Conservation (phyloP, 2,329 filamentous ascomycete species). For the Cercospora beticola region DNA sequence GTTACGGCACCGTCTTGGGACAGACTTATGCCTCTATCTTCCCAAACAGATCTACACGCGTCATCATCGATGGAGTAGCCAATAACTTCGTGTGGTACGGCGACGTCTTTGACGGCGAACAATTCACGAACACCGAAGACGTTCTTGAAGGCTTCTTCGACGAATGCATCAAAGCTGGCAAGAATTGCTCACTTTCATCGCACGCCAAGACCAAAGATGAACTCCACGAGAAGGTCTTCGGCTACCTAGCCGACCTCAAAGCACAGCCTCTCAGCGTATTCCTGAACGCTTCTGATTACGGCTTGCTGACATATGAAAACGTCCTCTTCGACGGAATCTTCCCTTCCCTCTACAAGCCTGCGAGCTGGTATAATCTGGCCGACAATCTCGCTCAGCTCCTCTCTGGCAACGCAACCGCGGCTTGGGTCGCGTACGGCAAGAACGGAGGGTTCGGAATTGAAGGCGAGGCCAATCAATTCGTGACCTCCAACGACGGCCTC, state of each 20-base stretch:
- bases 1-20: slow-evolving; percentile 49
- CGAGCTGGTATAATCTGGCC: slow-evolving; percentile 25
- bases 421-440: slow-evolving; percentile 22
- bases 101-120: slow-evolving; percentile 49
- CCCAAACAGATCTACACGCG: slow-evolving; percentile 44
- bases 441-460: slow-evolving; percentile 21
- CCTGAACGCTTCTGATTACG: slow-evolving; percentile 25
- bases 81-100: slow-evolving; percentile 50
- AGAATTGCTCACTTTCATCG: slow-evolving; percentile 24
- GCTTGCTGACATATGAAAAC: slow-evolving; percentile 17
- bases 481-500: slow-evolving; percentile 23
- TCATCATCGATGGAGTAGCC: slow-evolving; percentile 47
- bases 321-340: slow-evolving; percentile 26
- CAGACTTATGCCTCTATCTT: slow-evolving; percentile 49
- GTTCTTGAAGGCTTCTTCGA: slow-evolving; percentile 56
- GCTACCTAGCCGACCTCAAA: slow-evolving; percentile 21
- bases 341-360: slow-evolving; percentile 24
- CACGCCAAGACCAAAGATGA: slow-evolving; percentile 19
- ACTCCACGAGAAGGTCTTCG: slow-evolving; percentile 23
- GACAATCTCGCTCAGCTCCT: slow-evolving; percentile 25
- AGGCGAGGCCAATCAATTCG: slow-evolving; percentile 25
- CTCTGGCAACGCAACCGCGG: slow-evolving; percentile 24
- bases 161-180: slow-evolving; percentile 54
- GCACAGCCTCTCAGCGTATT: slow-evolving; percentile 28
- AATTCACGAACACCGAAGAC: slow-evolving; percentile 56